A percentile compares a stretch with the other conserved stretches of the same genome.
These are phyloP conservation scores for Puya raimondii DNA, from an alignment of 176 grass and related monocot species.

Conservation along the genomic window DNA sequence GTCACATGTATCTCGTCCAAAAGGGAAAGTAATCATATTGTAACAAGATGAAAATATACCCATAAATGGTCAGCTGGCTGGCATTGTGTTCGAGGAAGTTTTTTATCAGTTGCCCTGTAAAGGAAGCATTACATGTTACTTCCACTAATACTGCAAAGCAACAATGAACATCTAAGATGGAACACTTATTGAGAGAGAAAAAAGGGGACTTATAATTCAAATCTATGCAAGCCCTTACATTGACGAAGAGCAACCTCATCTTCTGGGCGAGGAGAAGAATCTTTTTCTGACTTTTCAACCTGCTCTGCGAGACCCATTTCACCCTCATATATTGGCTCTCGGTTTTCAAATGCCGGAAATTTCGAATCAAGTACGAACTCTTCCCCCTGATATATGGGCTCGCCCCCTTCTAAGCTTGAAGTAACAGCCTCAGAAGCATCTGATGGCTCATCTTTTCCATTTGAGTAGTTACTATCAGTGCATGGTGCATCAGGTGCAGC, in stretches of 20 bases:
- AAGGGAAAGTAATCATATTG: conserved; percentile 2
- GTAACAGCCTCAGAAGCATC: conserved; percentile 27
- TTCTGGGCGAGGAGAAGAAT: conserved; percentile 10
- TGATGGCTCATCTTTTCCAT: conserved; percentile 36
- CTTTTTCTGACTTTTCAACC: conserved; percentile 35
- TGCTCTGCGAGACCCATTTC: conserved; percentile 71
- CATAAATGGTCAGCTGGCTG: conserved; percentile 92
- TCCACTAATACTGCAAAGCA: background rate
- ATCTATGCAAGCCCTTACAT: conserved; percentile 48
- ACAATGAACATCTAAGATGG: background rate
- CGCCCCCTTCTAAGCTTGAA: conserved; percentile 37
- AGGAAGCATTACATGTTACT: conserved; percentile 17
- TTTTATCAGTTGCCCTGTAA: conserved; percentile 84
- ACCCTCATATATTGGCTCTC: conserved; percentile 81
- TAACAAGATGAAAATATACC: conserved; percentile 30
- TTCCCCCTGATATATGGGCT: conserved; percentile 96
- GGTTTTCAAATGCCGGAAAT: conserved; percentile 36
- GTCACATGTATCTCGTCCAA: background rate
- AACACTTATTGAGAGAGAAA: background rate
- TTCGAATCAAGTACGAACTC: conserved; percentile 50
- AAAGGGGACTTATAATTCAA: background rate
- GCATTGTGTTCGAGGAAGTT: conserved; percentile 74
- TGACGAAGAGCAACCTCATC: conserved; percentile 37
- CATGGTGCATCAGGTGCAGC: conserved; percentile 9
- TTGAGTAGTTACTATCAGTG: conserved; percentile 7